Conservation (phyloP, 2,329 filamentous ascomycete genomes). For the Microsporum ferrugineum region DNA sequence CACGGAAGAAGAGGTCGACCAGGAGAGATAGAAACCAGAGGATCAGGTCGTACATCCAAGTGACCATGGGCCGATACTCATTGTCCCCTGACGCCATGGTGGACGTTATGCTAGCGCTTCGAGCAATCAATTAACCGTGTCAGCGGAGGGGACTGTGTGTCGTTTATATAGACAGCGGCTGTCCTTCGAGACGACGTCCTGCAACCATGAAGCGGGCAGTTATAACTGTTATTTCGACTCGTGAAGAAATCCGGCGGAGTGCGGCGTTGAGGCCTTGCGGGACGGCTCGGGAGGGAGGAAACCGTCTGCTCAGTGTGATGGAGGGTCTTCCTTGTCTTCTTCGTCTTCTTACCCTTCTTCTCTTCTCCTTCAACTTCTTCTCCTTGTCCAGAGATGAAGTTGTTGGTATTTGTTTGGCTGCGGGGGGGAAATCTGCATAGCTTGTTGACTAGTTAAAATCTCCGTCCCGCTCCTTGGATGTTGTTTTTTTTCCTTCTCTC, state of each 20-base stretch:
- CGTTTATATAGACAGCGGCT: not conserved
- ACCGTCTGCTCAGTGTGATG: too few species aligned
- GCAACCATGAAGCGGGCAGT: not conserved
- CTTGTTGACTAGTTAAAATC: not conserved
- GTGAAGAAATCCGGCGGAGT: too few species aligned
- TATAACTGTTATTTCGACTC: not conserved
- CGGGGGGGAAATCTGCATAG: not conserved
- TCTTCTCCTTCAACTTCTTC: not conserved
- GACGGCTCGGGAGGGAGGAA: too few species aligned
- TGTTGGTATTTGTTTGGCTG: not conserved
- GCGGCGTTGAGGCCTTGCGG: too few species aligned
- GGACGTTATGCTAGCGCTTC: not conserved
- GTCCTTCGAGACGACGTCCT: not conserved
- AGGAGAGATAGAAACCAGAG: conserved; percentile 51
- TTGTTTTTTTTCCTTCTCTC: not conserved
- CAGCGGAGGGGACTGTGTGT: not conserved
- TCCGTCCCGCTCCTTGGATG: not conserved
- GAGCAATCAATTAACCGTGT: not conserved
- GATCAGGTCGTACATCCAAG: conserved; percentile 41
- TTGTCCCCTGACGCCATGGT: not conserved
- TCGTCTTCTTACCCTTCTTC: not conserved
- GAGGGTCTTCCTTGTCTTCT: not conserved
- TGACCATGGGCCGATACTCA: conserved; percentile 34
- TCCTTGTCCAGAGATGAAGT: not conserved
- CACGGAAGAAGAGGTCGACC: conserved; percentile 93